A percentile compares a stretch with the other conserved stretches of the same genome.
Conservation (phyloP, 139 green algal genomes). For the Volvox reticuliferus region DNA sequence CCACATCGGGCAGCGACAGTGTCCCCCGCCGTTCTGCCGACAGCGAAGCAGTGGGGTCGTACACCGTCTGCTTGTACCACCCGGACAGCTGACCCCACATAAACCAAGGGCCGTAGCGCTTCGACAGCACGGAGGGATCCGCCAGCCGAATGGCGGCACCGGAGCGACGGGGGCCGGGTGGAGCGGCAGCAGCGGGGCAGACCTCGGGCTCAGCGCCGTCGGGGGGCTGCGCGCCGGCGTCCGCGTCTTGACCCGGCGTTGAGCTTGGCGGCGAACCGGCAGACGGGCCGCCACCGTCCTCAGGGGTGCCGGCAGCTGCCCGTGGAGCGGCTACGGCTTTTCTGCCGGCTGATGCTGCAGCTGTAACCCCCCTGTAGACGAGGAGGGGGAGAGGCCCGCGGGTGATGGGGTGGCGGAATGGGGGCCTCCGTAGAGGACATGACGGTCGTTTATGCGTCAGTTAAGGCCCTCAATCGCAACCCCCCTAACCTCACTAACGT, state of each 20-base stretch:
- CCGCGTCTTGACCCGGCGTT: not conserved
- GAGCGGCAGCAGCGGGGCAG: not conserved
- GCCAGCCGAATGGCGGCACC: not conserved
- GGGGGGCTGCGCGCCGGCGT: not conserved
- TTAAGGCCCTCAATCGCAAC: no score
- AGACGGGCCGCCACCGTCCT: not conserved
- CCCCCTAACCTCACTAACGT: no score
- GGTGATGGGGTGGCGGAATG: no score
- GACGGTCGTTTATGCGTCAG: no score
- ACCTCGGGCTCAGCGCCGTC: not conserved
- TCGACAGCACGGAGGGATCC: constrained; percentile 62
- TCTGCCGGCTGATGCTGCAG: not conserved
- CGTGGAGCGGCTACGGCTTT: not conserved
- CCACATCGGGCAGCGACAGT: constrained; percentile 89
- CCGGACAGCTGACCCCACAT: constrained; percentile 88
- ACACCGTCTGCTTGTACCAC: constrained; percentile 95
- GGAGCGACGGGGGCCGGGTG: not conserved
- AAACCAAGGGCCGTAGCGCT: constrained; percentile 87
- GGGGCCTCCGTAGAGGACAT: no score
- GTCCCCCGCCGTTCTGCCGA: constrained; percentile 86
- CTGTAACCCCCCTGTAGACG: not conserved
- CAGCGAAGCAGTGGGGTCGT: constrained; percentile 87
- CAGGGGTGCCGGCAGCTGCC: not conserved
- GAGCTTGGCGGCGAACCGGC: no score
- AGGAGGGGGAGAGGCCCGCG: no score